Percentiles rank a stretch among this genome's conserved stretches.
Evolutionary conservation across 352 stramenopile genomes (phyloP).

Genomic region (Phytophthora sansomeana): DNA sequence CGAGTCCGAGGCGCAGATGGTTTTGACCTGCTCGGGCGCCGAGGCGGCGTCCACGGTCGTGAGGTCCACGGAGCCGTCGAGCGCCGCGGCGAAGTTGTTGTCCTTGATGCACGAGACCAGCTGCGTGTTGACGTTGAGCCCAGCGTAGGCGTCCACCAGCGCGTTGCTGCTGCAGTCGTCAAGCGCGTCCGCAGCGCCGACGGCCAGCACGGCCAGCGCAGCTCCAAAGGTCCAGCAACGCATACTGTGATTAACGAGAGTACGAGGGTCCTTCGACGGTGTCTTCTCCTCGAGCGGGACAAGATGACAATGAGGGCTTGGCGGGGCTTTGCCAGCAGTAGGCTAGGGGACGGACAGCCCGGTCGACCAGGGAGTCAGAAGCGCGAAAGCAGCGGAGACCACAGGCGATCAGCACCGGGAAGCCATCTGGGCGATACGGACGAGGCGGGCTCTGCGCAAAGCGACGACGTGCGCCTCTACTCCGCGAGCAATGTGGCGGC

Average conservation of each 20-base stretch:
- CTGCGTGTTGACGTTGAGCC: constrained; percentile 56
- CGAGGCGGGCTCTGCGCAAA: constrained; percentile 17
- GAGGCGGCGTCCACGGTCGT: constrained; percentile 43
- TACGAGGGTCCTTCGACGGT: constrained; percentile 18
- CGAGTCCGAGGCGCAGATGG: constrained; percentile 49
- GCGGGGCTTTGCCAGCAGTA: constrained; percentile 3
- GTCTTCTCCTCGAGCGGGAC: constrained; percentile 40
- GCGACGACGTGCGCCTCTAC: constrained; percentile 31
- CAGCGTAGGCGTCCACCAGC: constrained; percentile 55
- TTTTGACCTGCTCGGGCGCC: constrained; percentile 44
- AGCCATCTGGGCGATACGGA: constrained; percentile 33
- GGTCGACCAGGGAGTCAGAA: constrained; percentile 18
- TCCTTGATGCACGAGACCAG: constrained; percentile 59
- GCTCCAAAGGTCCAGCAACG: constrained; percentile 28
- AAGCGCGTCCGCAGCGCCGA: constrained; percentile 30
- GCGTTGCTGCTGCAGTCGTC: constrained; percentile 52
- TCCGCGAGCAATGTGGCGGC: too few species aligned
- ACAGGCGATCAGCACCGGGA: constrained; percentile 21
- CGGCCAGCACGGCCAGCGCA: constrained; percentile 26
- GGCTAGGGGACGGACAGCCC: constrained; percentile 2
- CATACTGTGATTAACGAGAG: constrained; percentile 14
- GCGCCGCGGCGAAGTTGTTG: constrained; percentile 57
- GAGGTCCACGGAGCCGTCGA: constrained; percentile 57
- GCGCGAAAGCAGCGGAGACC: constrained; percentile 10
- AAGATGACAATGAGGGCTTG: constrained; percentile 46